A percentile compares a stretch with the other conserved stretches of the same genome.
Evolutionary conservation across 2,329 filamentous ascomycete genomes (phyloP).

Genomic region (Aspergillus pseudoterreus): DNA sequence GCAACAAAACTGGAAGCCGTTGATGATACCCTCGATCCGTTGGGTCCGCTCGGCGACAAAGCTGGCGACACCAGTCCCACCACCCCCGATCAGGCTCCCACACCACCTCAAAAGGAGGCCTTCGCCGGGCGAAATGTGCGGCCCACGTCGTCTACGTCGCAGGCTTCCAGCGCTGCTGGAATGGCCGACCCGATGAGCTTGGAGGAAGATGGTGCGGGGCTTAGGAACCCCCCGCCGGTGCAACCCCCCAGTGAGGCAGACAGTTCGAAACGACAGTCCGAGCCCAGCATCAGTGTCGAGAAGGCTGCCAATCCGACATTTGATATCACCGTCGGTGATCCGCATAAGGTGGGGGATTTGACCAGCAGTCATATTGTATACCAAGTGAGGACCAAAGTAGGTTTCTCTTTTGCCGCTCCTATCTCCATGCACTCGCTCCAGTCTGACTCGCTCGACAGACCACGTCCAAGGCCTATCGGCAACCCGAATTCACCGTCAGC

Average conservation of each 20-base stretch:
- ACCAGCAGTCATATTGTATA: conserved; percentile 98
- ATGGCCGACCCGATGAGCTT: conserved; percentile 66
- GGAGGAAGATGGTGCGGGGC: conserved; percentile 65
- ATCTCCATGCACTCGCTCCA: background rate
- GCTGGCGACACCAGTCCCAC: conserved; percentile 33
- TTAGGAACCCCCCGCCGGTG: conserved; percentile 59
- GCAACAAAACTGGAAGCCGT: conserved; percentile 61
- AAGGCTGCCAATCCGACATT: conserved; percentile 91
- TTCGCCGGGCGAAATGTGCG: conserved; percentile 34
- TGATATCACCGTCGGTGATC: conserved; percentile 87
- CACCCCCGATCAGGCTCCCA: conserved; percentile 51
- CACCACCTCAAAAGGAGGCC: conserved; percentile 59
- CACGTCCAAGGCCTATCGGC: conserved; percentile 90
- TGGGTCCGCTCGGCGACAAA: conserved; percentile 57
- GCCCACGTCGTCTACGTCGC: conserved; percentile 39
- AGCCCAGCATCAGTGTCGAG: conserved; percentile 85
- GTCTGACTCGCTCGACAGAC: conserved; percentile 55
- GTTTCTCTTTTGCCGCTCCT: background rate
- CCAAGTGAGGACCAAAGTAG: conserved; percentile 86
- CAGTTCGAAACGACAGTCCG: conserved; percentile 49
- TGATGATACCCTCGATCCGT: conserved; percentile 59
- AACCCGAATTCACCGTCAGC: conserved; percentile 88
- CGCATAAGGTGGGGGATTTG: conserved; percentile 94
- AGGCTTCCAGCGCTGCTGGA: conserved; percentile 47
- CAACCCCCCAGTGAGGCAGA: conserved; percentile 47